Conservation (phyloP, 495 filamentous ascomycete species). For the Xylaria scruposa region DNA sequence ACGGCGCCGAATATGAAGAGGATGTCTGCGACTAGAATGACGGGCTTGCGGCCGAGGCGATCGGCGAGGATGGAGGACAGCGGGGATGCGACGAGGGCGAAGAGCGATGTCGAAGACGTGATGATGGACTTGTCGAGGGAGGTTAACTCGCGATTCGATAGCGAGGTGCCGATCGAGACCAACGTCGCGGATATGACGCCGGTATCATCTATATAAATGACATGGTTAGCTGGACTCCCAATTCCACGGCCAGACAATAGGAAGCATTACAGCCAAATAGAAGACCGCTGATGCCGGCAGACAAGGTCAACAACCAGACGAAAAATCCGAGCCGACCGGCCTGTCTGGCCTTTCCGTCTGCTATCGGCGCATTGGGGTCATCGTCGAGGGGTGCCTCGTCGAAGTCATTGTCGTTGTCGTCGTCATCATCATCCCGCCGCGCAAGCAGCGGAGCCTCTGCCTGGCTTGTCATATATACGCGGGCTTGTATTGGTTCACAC, state of each 20-base stretch:
- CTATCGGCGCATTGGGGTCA: slow-evolving; percentile 22
- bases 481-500: not conserved
- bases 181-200: slow-evolving; percentile 90
- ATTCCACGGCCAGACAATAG: not conserved
- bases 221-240: slow-evolving; percentile 9
- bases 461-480: slow-evolving; percentile 26
- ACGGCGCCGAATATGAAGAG: slow-evolving; percentile 80
- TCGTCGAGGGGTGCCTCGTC: slow-evolving; percentile 36
- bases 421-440: slow-evolving; percentile 35
- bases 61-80: slow-evolving; percentile 79
- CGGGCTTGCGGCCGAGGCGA: slow-evolving; percentile 70
- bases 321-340: slow-evolving; percentile 47
- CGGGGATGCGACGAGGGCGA: slow-evolving; percentile 80
- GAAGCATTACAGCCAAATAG: slow-evolving; percentile 82
- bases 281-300: slow-evolving; percentile 83
- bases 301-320: slow-evolving; percentile 78
- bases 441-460: slow-evolving; percentile 29
- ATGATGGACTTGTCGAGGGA: slow-evolving; percentile 84
- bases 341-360: slow-evolving; percentile 26
- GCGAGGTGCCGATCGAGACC: slow-evolving; percentile 75
- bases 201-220: slow-evolving; percentile 67
- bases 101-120: slow-evolving; percentile 80
- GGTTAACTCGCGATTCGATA: slow-evolving; percentile 70
- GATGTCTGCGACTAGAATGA: slow-evolving; percentile 79
- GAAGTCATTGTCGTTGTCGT: slow-evolving; percentile 5